These are phyloP conservation scores for Kuraishia molischiana DNA, from an alignment of 805 yeast species.

Conservation along the genomic window DNA sequence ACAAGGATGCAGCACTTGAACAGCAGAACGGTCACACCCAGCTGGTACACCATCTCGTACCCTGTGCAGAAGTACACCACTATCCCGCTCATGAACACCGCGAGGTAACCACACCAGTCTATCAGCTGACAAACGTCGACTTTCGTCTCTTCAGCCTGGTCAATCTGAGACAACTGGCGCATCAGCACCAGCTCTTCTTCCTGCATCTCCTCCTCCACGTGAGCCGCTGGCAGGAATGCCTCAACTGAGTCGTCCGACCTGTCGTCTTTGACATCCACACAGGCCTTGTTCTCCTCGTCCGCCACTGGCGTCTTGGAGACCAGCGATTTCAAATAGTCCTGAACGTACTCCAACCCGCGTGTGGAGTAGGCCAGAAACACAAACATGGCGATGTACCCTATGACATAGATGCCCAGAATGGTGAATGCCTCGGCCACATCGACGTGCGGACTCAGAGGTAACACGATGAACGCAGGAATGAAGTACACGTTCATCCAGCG, in stretches of 20 bases:
- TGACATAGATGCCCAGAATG: slow-evolving; percentile 62
- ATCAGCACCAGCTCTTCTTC: background rate
- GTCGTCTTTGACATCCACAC: slow-evolving; percentile 3
- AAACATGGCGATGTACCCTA: slow-evolving; percentile 51
- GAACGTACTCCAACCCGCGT: slow-evolving; percentile 26
- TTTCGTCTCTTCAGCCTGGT: slow-evolving; percentile 2
- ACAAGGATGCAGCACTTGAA: slow-evolving; percentile 37
- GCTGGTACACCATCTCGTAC: slow-evolving; percentile 52
- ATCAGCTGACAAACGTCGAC: slow-evolving; percentile 9
- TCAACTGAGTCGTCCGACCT: background rate
- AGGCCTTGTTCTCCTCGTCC: slow-evolving; percentile 11
- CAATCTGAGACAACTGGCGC: background rate
- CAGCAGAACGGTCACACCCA: slow-evolving; percentile 47
- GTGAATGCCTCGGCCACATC: slow-evolving; percentile 60
- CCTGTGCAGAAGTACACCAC: slow-evolving; percentile 52
- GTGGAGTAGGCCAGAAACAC: slow-evolving; percentile 40
- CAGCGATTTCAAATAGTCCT: background rate
- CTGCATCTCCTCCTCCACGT: background rate
- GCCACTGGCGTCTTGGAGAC: slow-evolving; percentile 7
- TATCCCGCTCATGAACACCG: slow-evolving; percentile 42
- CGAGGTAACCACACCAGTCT: slow-evolving; percentile 43
- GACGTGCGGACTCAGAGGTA: slow-evolving; percentile 60
- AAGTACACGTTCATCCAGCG: slow-evolving; percentile 75
- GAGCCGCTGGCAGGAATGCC: background rate
- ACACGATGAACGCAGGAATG: slow-evolving; percentile 65